Evolutionary conservation across 2,329 filamentous ascomycete species (phyloP).

Genomic region (Juglanconis oblonga): DNA sequence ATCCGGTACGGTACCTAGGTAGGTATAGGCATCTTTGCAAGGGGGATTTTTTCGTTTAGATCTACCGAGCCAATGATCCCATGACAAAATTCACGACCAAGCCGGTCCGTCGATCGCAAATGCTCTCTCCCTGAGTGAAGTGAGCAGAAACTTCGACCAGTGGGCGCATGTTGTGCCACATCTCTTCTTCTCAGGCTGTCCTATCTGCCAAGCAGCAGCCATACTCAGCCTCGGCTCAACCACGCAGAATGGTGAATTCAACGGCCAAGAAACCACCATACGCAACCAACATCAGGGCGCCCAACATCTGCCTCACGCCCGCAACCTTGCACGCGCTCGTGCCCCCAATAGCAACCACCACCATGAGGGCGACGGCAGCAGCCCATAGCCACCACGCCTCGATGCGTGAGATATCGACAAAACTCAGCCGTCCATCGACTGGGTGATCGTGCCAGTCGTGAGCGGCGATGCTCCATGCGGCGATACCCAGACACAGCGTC

Average conservation of each 20-base stretch:
- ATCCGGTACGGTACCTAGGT: too few species aligned
- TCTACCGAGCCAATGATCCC: too few species aligned
- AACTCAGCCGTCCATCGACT: conserved; percentile 2
- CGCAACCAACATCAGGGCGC: conserved; percentile 13
- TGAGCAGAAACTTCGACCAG: neutral
- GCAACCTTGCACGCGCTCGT: conserved; percentile 8
- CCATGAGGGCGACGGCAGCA: conserved; percentile 3
- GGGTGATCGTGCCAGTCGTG: conserved; percentile 18
- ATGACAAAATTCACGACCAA: too few species aligned
- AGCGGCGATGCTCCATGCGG: conserved; percentile 12
- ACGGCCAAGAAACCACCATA: conserved; percentile 16
- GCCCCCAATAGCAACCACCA: conserved; percentile 11
- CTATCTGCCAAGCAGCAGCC: neutral
- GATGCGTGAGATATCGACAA: conserved; percentile 12
- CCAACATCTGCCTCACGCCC: conserved; percentile 14
- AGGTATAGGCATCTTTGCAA: too few species aligned
- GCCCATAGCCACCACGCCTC: conserved; percentile 19
- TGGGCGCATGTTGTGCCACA: neutral
- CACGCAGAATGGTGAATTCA: conserved; percentile 15
- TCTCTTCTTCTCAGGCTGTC: neutral
- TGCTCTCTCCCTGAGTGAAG: neutral
- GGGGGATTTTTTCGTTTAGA: too few species aligned
- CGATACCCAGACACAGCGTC: conserved; percentile 44
- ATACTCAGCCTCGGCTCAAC: neutral
- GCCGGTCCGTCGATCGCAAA: too few species aligned